A percentile compares a stretch with the other conserved stretches of the same genome.
phyloP scores from a whole-genome alignment of 345 rosid genomes.

The Ricinus communis region DNA sequence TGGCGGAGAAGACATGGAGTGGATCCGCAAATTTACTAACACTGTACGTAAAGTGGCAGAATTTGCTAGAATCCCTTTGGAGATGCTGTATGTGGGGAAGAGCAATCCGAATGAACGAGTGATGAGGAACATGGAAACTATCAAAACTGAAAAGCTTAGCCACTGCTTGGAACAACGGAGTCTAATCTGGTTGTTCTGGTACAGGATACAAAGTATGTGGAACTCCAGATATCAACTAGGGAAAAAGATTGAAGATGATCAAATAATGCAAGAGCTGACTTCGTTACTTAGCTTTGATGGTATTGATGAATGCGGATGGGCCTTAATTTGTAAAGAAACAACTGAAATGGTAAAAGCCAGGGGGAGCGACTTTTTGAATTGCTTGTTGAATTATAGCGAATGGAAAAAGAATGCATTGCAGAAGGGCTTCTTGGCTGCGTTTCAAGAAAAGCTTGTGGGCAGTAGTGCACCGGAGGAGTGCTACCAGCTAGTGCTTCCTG shows the following conservation, averaged over 20 bases:
- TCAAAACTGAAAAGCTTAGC: background rate
- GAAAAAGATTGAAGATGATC: background rate
- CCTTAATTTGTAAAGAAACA: background rate
- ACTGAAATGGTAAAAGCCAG: background rate
- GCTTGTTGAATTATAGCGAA: background rate
- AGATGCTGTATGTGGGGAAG: slow-evolving; percentile 1
- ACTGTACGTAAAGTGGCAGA: background rate
- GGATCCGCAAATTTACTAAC: slow-evolving; percentile 4
- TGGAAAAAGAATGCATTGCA: background rate
- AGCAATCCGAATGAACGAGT: background rate
- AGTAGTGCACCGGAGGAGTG: background rate
- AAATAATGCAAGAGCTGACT: background rate
- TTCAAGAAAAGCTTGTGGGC: background rate
- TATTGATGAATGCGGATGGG: slow-evolving; percentile 8
- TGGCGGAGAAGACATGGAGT: background rate
- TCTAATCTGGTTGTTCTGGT: background rate
- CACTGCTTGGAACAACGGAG: background rate
- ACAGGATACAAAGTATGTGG: slow-evolving; percentile 3
- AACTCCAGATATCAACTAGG: background rate
- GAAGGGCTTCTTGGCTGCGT: background rate
- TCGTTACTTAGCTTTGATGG: background rate
- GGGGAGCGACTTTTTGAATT: background rate
- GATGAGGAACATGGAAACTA: background rate
- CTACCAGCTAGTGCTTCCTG: background rate
- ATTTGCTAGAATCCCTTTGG: background rate